phyloP scores from a whole-genome alignment of 768 basidiomycete genomes.

The Amanita inopinata region DNA sequence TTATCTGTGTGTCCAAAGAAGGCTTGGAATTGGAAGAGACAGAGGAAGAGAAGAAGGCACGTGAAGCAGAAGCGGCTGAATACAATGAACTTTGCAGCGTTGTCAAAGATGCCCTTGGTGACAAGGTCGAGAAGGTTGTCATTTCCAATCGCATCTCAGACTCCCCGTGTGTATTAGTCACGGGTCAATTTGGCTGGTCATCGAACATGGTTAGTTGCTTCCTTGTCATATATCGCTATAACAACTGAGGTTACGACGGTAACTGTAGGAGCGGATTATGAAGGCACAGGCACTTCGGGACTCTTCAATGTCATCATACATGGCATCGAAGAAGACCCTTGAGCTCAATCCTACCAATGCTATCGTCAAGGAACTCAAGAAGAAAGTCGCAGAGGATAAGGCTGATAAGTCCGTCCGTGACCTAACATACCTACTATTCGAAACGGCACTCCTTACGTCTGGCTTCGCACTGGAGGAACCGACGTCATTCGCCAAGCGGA shows the following conservation, averaged over 20 bases:
- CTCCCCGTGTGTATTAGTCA: constrained; percentile 94
- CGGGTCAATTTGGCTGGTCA: constrained; percentile 99
- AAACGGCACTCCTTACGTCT: constrained; percentile 92
- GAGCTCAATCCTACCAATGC: constrained; percentile 90
- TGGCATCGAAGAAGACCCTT: constrained; percentile 97
- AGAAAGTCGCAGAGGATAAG: constrained; percentile 94
- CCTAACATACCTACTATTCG: constrained; percentile 90
- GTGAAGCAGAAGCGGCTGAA: constrained; percentile 77
- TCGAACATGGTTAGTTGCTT: constrained; percentile 79
- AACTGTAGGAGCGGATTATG: constrained; percentile 85
- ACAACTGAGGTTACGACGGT: constrained; percentile 1
- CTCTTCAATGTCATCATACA: constrained; percentile 97
- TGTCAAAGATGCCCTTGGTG: constrained; percentile 97
- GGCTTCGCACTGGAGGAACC: constrained; percentile 96
- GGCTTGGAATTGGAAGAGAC: constrained; percentile 99
- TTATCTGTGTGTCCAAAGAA: constrained; percentile 97
- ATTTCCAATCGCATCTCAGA: constrained; percentile 96
- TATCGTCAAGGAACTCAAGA: constrained; percentile 93
- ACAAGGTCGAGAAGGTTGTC: constrained; percentile 99
- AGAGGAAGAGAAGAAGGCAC: constrained; percentile 88
- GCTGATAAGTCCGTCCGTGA: constrained; percentile 98
- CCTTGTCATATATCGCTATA: neutral
- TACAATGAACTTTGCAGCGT: constrained; percentile 85
- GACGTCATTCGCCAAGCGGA: constrained; percentile 88
- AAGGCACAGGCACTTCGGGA: constrained; percentile 96